Evolutionary conservation across 345 rosid genomes (phyloP).

Genomic region (Triadica sebifera): DNA sequence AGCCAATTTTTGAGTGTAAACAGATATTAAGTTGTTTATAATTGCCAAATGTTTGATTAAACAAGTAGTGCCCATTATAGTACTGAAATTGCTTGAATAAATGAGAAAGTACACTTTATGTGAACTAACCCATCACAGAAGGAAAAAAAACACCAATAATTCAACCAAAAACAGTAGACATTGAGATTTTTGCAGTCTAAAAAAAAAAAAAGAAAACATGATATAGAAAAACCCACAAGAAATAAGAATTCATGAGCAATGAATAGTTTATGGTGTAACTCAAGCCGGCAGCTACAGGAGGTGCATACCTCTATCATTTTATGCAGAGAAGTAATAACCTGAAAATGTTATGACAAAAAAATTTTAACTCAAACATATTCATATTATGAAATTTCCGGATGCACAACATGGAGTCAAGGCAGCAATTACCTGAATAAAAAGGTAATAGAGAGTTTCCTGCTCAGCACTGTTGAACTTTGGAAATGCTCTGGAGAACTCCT

Average conservation of each 20-base stretch:
- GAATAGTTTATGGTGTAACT: neutral
- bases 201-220: neutral
- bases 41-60: too few species aligned
- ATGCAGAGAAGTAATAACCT: slow-evolving; percentile 75
- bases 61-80: too few species aligned
- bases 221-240: neutral
- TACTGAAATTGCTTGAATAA: neutral
- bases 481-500: slow-evolving; percentile 56
- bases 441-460: slow-evolving; percentile 46
- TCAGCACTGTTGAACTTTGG: slow-evolving; percentile 44
- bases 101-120: neutral
- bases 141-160: too few species aligned
- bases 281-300: neutral
- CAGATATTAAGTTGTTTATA: too few species aligned
- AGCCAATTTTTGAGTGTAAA: too few species aligned
- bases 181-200: neutral
- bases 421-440: slow-evolving; percentile 52
- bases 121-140: neutral
- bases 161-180: neutral
- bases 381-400: neutral
- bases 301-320: slow-evolving; percentile 50
- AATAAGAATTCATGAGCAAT: neutral
- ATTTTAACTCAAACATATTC: neutral
- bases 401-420: neutral
- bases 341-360: slow-evolving; percentile 17